Conservation (phyloP, 73 alveolate species). For the Uronychia setigera region DNA sequence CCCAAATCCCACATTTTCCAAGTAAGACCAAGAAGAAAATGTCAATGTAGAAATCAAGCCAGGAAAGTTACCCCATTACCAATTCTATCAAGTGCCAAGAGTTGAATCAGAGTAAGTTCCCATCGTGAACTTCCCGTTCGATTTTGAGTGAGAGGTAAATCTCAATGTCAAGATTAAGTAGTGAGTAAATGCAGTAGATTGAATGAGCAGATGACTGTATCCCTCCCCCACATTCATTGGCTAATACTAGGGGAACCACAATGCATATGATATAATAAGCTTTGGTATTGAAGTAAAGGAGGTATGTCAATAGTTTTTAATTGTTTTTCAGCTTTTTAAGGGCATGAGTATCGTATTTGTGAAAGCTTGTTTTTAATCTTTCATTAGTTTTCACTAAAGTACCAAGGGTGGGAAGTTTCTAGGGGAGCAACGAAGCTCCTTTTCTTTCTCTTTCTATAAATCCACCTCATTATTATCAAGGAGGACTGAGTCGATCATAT, state of each 20-base stretch:
- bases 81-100: background rate
- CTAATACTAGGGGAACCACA: background rate
- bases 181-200: slow-evolving; percentile 1
- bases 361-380: background rate
- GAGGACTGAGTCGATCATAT: no score
- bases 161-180: background rate
- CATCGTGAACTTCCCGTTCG: background rate
- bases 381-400: background rate
- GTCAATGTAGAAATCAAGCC: background rate
- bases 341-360: background rate
- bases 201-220: background rate
- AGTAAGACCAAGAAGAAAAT: background rate
- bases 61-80: background rate
- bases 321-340: background rate
- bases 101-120: background rate
- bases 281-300: background rate
- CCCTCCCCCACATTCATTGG: slow-evolving; percentile 5
- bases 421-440: no score
- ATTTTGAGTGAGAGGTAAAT: background rate
- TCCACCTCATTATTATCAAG: no score
- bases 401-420: background rate
- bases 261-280: background rate
- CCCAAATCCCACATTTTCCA: background rate
- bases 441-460: no score
- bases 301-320: background rate